Evolutionary conservation across 371 early-diverging fungal species (phyloP).

Genomic region (Mortierella sp.): DNA sequence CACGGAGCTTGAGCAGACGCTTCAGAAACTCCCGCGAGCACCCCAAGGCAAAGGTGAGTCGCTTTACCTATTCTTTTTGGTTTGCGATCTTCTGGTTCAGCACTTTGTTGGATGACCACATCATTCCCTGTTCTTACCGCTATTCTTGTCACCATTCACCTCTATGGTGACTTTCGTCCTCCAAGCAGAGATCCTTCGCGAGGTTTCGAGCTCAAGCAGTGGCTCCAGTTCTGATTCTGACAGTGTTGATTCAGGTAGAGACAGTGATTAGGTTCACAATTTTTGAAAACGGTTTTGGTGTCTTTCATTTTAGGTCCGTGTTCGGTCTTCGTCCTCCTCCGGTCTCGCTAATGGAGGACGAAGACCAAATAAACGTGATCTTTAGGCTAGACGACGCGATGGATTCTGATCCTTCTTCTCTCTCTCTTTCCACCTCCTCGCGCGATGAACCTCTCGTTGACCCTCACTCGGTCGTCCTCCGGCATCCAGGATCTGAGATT

Average conservation of each 20-base stretch:
- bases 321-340: background rate
- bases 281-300: background rate
- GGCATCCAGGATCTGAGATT: background rate
- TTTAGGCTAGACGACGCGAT: conserved; percentile 2
- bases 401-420: background rate
- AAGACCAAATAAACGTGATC: conserved; percentile 16
- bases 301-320: conserved; percentile 1
- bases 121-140: too few relatives aligned
- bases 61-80: background rate
- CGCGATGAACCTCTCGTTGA: background rate
- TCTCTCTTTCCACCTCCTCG: background rate
- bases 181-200: background rate
- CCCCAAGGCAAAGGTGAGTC: conserved; percentile 28
- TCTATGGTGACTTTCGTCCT: too few relatives aligned
- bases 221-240: conserved; percentile 72
- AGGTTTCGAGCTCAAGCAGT: conserved; percentile 63
- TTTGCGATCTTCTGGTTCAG: too few relatives aligned
- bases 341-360: conserved; percentile 10
- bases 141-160: background rate
- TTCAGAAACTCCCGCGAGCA: conserved; percentile 64
- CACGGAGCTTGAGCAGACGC: conserved; percentile 69
- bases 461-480: background rate
- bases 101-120: too few relatives aligned
- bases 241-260: conserved; percentile 83
- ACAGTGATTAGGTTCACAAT: conserved; percentile 61